Conservation (phyloP, 345 rosid genomes). For the Syzygium oleosum region DNA sequence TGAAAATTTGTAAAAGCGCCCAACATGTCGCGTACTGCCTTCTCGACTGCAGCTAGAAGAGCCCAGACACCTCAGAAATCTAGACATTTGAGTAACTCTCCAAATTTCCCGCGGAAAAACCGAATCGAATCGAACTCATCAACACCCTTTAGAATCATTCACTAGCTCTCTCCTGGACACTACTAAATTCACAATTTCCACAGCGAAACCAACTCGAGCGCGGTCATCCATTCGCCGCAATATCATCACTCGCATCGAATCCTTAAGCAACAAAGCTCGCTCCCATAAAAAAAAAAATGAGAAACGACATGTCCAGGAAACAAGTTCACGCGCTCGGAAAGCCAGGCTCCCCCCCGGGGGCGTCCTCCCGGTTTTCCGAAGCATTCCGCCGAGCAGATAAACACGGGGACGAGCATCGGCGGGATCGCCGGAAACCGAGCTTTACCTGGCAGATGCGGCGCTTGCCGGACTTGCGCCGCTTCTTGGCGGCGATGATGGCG, state of each 20-base stretch:
- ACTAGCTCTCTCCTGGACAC: background rate
- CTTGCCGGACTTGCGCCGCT: slow-evolving; percentile 71
- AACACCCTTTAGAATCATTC: background rate
- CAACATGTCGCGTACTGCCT: background rate
- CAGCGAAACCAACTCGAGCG: background rate
- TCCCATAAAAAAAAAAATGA: background rate
- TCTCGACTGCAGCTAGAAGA: background rate
- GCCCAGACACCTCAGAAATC: background rate
- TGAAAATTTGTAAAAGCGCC: background rate
- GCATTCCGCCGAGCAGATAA: background rate
- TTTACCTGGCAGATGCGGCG: slow-evolving; percentile 74
- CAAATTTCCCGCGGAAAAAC: background rate
- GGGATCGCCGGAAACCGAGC: background rate
- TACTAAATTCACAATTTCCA: background rate
- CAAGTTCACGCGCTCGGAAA: background rate
- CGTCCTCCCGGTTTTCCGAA: background rate
- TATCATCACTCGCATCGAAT: background rate
- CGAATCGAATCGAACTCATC: background rate
- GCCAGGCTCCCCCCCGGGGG: background rate
- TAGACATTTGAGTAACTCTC: background rate
- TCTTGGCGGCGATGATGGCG: slow-evolving; percentile 77
- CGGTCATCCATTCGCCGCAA: background rate
- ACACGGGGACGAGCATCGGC: background rate
- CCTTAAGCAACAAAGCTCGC: background rate
- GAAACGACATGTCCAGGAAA: background rate